Conservation (phyloP, 768 basidiomycete genomes). For the Kwoniella sp. region DNA sequence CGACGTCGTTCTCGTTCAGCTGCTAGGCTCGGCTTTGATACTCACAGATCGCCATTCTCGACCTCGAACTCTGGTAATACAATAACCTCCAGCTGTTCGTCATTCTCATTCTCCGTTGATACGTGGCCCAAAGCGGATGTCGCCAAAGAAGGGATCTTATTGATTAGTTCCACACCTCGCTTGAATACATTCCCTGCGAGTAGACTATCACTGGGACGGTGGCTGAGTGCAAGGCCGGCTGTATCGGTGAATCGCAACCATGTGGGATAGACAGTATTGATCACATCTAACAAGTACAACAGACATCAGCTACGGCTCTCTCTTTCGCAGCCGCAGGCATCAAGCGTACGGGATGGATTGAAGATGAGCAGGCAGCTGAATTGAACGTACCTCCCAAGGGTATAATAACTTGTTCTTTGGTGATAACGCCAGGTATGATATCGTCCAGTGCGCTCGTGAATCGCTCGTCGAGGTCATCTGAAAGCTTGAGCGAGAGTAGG, state of each 20-base stretch:
- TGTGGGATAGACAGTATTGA: conserved; percentile 12
- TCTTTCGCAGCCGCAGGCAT: not conserved
- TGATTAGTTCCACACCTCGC: conserved; percentile 22
- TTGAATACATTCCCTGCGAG: conserved; percentile 11
- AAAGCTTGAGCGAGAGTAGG: conserved; percentile 27
- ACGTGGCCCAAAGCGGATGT: conserved; percentile 2
- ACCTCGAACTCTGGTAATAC: conserved; percentile 23
- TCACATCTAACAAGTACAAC: conserved; percentile 12
- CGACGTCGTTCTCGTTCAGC: not conserved
- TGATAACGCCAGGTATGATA: conserved; percentile 15
- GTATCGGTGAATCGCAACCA: conserved; percentile 22
- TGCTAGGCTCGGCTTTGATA: no score
- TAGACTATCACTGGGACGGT: not conserved
- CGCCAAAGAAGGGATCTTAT: conserved; percentile 4
- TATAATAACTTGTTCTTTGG: conserved; percentile 30
- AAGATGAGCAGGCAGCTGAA: not conserved
- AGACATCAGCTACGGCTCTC: not conserved
- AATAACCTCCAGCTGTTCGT: conserved; percentile 28
- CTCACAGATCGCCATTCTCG: conserved; percentile 16
- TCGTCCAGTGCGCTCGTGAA: conserved; percentile 21
- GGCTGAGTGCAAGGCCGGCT: not conserved
- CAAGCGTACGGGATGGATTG: no score
- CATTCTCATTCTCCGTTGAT: not conserved
- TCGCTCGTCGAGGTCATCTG: conserved; percentile 38
- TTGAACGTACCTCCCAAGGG: conserved; percentile 11